A percentile compares a stretch with the other conserved stretches of the same genome.
phyloP scores from a whole-genome alignment of 2,329 filamentous ascomycete species.

The Coniochaeta sp. region DNA sequence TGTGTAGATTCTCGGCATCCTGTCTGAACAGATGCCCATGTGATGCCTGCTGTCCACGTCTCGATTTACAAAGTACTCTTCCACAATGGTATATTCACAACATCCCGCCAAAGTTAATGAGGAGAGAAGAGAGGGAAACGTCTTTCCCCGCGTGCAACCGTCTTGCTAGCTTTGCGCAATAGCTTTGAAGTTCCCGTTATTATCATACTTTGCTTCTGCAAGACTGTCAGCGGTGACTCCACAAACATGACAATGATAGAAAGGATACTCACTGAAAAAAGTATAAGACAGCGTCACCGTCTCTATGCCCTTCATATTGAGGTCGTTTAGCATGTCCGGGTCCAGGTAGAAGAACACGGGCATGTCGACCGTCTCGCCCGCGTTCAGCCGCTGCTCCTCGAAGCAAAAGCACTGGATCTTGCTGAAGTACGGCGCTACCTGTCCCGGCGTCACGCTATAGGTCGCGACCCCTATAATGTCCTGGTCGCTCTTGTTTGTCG shows the following conservation, averaged over 20 bases:
- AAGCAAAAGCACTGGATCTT: conserved; percentile 99
- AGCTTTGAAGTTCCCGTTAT: conserved; percentile 59
- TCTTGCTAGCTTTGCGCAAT: conserved; percentile 7
- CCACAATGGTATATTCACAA: not conserved
- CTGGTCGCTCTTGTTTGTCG: conserved; percentile 79
- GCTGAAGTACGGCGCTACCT: conserved; percentile 95
- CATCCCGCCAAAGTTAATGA: not conserved
- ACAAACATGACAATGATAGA: not conserved
- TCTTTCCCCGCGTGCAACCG: not conserved
- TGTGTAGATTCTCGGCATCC: not conserved
- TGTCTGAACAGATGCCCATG: not conserved
- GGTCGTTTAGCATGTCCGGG: conserved; percentile 84
- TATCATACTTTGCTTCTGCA: conserved; percentile 75
- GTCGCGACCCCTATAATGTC: conserved; percentile 98
- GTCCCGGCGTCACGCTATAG: conserved; percentile 91
- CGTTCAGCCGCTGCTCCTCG: conserved; percentile 89
- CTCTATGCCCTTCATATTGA: conserved; percentile 89
- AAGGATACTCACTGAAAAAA: conserved; percentile 78
- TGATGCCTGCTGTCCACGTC: not conserved
- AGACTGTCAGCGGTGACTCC: not conserved
- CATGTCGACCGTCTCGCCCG: conserved; percentile 97
- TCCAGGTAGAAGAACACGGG: conserved; percentile 99
- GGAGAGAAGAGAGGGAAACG: not conserved
- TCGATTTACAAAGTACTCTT: not conserved
- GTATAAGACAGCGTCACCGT: conserved; percentile 96